Evolutionary conservation across 371 early-diverging fungal species (phyloP), one percentile per base, ranked within the genome.

Genomic region (Syncephalastrum sp.): DNA sequence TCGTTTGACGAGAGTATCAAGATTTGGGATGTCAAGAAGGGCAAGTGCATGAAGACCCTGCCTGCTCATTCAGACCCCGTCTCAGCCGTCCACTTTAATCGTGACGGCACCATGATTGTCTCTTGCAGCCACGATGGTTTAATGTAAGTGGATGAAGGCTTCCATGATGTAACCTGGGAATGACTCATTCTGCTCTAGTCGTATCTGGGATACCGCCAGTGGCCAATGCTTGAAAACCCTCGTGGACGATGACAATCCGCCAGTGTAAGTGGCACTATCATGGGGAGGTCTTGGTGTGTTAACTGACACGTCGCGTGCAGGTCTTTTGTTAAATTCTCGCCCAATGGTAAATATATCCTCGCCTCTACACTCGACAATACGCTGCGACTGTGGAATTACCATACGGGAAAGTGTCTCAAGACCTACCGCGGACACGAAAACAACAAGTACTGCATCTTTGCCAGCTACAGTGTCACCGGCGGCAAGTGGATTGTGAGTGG

Each of bases 21-120:
- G 47, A 90, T 98, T 46, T 99, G 99, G 99, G 98, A 99, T 72
- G 93, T 91, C 21, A 86, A 86, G 60, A 89, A 85, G 60, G 97
- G 96, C 83, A 89, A 91, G 71, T 97, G 94, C 64, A 82, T 95
- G 64, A 92, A 89, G 64, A 88, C 88, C 1, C 75, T 98, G 47
- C 92, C 93, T 14, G 98, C 96, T 14, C 98, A 98, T 72, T 92
- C 95, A 29, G 97, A 98, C 61, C 98, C 98, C 8, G 98, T 98
- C 16, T 86, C 95, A 24, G 90, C 94, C 4, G 94, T 96, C 4
- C 93, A 94, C 67, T 98, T 98, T 64, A 95, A 95, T 72, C 83
- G 95, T 54, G 99, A 98, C 70, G 98, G 99, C 21, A 91, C 96
- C 4, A 89, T 96, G 83, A 91, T 98, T 57, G 98, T 94, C 4